Percentiles rank a stretch among this genome's conserved stretches.
Conservation (phyloP, 2,329 filamentous ascomycete genomes). For the Alternaria ethzedia region DNA sequence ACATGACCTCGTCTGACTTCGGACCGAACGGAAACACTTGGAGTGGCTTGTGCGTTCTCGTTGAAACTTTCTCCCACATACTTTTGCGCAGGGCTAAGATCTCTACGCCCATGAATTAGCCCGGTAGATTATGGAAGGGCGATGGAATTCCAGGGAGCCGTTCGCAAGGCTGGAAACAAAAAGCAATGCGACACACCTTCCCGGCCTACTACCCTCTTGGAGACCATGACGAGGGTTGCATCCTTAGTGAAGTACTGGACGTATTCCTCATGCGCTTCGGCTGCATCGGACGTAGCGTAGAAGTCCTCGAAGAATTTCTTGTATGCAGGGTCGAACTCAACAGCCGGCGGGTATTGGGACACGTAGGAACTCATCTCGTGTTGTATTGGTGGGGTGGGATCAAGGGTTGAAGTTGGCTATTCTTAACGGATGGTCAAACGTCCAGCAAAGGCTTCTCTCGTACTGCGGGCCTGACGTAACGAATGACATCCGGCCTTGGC, state of each 20-base stretch:
- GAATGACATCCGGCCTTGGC: background rate
- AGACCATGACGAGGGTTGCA: constrained; percentile 61
- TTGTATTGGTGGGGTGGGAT: background rate
- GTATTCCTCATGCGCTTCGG: constrained; percentile 58
- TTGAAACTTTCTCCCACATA: constrained; percentile 61
- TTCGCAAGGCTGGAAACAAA: background rate
- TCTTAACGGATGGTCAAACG: constrained; percentile 1
- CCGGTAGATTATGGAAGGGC: background rate
- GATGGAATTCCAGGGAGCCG: background rate
- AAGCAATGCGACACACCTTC: constrained; percentile 47
- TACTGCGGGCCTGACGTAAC: constrained; percentile 10
- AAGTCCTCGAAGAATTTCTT: constrained; percentile 55
- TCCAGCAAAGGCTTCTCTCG: constrained; percentile 2
- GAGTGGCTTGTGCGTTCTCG: constrained; percentile 53
- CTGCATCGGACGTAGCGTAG: constrained; percentile 56
- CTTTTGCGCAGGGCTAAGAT: constrained; percentile 59
- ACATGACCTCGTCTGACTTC: constrained; percentile 58
- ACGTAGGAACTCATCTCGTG: constrained; percentile 39
- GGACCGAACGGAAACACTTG: constrained; percentile 60
- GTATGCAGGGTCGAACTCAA: constrained; percentile 50
- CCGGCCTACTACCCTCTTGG: constrained; percentile 53
- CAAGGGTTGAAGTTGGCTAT: background rate
- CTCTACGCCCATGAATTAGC: constrained; percentile 41
- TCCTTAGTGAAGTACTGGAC: constrained; percentile 56
- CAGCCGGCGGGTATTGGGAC: constrained; percentile 44